Conservation (phyloP, 768 basidiomycete genomes). For the Lactifluus pinguis region DNA sequence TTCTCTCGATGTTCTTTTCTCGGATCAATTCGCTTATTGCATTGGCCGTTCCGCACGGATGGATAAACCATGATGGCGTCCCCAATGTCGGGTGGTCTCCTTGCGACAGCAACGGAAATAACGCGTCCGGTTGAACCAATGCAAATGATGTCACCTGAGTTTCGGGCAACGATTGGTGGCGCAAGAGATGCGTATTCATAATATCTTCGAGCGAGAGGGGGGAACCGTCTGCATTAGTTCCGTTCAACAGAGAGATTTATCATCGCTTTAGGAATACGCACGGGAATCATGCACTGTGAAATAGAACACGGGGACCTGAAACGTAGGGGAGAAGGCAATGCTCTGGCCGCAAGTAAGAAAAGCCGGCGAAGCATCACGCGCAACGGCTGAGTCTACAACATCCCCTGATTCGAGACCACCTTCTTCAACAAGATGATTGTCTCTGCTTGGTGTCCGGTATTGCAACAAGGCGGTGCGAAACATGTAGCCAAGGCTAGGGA, state of each 20-base stretch:
- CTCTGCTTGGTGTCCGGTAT: neutral
- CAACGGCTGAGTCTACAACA: conserved; percentile 27
- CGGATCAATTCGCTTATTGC: conserved; percentile 61
- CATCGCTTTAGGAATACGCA: conserved; percentile 34
- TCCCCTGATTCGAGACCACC: conserved; percentile 16
- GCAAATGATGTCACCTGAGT: conserved; percentile 44
- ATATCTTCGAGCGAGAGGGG: conserved; percentile 51
- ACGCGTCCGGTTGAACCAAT: conserved; percentile 38
- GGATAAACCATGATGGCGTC: conserved; percentile 74
- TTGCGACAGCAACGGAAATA: conserved; percentile 75
- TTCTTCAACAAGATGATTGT: neutral
- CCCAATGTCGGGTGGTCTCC: conserved; percentile 79
- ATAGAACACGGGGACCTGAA: conserved; percentile 77
- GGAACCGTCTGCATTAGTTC: conserved; percentile 44
- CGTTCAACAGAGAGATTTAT: conserved; percentile 11
- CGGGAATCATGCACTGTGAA: conserved; percentile 61
- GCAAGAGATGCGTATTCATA: conserved; percentile 52
- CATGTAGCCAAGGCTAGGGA: conserved; percentile 26
- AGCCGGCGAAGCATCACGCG: conserved; percentile 27
- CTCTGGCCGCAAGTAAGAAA: conserved; percentile 49
- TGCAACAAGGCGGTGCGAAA: conserved; percentile 21
- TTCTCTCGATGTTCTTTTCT: conserved; percentile 32
- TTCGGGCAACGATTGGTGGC: conserved; percentile 34
- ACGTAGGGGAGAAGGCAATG: conserved; percentile 70
- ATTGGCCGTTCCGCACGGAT: conserved; percentile 70